Base-by-base conservation (phyloP, 1,139 yeast genomes). In the Maudiozyma humilis region DNA sequence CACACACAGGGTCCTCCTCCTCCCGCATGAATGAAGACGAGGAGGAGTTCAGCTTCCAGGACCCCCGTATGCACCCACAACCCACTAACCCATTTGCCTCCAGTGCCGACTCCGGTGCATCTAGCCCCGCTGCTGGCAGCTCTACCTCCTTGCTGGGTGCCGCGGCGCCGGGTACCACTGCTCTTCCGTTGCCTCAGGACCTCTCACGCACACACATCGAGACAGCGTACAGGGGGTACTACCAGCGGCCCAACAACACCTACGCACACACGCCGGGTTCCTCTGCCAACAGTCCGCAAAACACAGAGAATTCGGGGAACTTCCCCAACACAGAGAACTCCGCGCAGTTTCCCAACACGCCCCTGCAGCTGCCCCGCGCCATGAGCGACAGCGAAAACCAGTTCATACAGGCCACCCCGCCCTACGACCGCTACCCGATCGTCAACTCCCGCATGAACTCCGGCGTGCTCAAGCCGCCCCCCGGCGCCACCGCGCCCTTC, bases 371-470 rank as follows among this genome's bases (percentile, higher is more conserved):
- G 13, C 34, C 20, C n/a, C 31, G 18, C 13, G 7, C 16, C 7
- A 36, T 25, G 23, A 20, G 30, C 6, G 18, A 40, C 32, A 39
- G 39, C 18, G 41, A 34, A 34, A 36, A 50, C 38, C 40, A 52
- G 72, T 71, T 10, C 74, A 75, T 8, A 70, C 77, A 20, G 63
- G 34, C 66, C 2, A 80, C 82, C 7, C 70, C 78, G 0, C 79
- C 75, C 49, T 77, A 66, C 52, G 82, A 77, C 55, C 65, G 82
- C 52, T 78, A 77, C 52, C 82, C 82, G 2, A 61, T 75, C 53
- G 72, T 71, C 4, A 74, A 75, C 3, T 70, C 77, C 17, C 63
- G 40, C 23, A 4, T 36, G 12, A 31, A 18, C 32, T 39, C 38
- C 14, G 37, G 25, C 25, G n/a, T 8, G 14, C 7, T 14, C 12